phyloP scores from a whole-genome alignment of 768 basidiomycete genomes.

The Nidularia sp. region DNA sequence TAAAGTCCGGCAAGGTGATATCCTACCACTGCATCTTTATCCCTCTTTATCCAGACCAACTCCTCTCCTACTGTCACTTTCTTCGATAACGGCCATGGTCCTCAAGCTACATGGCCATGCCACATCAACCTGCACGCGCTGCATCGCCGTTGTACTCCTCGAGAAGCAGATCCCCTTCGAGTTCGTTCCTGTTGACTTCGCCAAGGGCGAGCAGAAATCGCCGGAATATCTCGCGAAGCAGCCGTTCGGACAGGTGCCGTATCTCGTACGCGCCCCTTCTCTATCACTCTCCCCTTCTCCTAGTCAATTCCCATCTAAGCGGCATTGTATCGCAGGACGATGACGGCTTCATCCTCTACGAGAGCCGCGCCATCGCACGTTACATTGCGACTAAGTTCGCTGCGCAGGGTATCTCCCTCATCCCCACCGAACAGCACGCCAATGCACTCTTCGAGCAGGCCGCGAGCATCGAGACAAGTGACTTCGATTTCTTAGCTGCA shows the following conservation, averaged over 20 bases:
- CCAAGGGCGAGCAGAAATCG: slow-evolving; percentile 40
- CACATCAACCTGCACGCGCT: slow-evolving; percentile 43
- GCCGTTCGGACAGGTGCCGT: slow-evolving; percentile 64
- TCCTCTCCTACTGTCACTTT: neutral
- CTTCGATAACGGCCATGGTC: neutral
- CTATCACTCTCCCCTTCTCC: too few species aligned
- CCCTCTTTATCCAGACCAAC: neutral
- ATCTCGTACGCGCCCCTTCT: slow-evolving; percentile 30
- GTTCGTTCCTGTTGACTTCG: slow-evolving; percentile 37
- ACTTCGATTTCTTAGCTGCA: slow-evolving; percentile 42
- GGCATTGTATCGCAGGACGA: slow-evolving; percentile 29
- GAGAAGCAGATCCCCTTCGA: slow-evolving; percentile 59
- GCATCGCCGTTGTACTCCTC: slow-evolving; percentile 45
- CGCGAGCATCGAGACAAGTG: slow-evolving; percentile 37
- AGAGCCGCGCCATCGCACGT: slow-evolving; percentile 48
- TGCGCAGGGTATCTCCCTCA: slow-evolving; percentile 33
- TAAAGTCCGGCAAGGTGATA: too few species aligned
- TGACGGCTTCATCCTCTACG: slow-evolving; percentile 51
- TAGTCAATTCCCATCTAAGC: neutral
- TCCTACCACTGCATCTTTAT: too few species aligned
- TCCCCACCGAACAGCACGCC: slow-evolving; percentile 32
- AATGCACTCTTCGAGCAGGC: slow-evolving; percentile 33
- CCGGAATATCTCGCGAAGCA: slow-evolving; percentile 41
- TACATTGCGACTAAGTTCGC: slow-evolving; percentile 48
- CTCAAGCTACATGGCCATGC: neutral